Base-by-base conservation (phyloP, 176 grass and related monocot species). In the Lolium perenne region DNA sequence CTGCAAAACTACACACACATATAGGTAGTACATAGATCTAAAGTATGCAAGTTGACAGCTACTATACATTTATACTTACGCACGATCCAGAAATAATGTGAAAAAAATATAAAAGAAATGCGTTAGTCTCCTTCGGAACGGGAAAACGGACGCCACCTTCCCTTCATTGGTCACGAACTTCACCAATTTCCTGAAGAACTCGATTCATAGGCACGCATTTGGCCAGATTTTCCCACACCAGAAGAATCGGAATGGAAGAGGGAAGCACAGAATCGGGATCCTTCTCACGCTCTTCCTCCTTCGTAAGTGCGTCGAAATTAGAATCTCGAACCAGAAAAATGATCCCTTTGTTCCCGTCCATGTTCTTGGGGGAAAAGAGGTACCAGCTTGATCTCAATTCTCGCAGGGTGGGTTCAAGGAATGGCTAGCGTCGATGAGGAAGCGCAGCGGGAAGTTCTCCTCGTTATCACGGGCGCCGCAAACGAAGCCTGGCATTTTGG, bases 401-500 rank as follows among this genome's bases (percentile, higher is more conserved):
- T 63, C 66, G 18, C 74, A 91, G 87, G 68, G 7, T 46, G 89
- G 86, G 15, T 92, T 92, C 62, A 93, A 89, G 78, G 93, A 98
- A 83, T 93, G 95, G 93, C 22, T 79, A 75, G 80, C 89, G 54
- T 85, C 74, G 63, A 50, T 90, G 80, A 88, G 83, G 49, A 92
- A 91, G 56, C 88, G 83, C 80, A 92, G 71, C 77, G 72, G 26
- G 16, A 87, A 70, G 51, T 76, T 53, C 49, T 66, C 77, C 18
- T 76, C 67, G 13, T 84, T 67, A 9, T 84, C 49, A 23, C 69
- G 8, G 13, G 49, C 48, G 48, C n/a, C 35, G 29, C 71, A 68
- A 22, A 43, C 50, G 11, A 63, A 32, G 41, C 41, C 74, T 20
- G 79, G 56, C 55, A 22, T 59, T 65, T 61, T 83, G 67, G 89